Evolutionary conservation across 139 green algal species (phyloP), one percentile per base, ranked within the genome.

Genomic region (Chlamydomonas urium): DNA sequence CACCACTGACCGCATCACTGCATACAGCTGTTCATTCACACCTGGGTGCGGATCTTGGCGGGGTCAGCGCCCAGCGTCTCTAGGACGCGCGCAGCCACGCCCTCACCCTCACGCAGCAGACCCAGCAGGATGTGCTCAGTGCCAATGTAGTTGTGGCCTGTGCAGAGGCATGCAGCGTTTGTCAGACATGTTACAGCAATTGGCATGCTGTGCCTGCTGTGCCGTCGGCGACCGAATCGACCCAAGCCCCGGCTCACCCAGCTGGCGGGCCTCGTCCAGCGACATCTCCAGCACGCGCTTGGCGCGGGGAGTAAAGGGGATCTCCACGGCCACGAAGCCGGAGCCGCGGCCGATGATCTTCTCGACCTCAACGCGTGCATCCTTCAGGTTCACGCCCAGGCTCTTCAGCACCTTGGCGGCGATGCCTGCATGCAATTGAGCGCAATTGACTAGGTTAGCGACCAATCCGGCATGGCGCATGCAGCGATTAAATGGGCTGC

Each of bases 121-220:
- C 96, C 96, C 63, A 99, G 83, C 77, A 99, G 85, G 47, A 99
- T 95, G 90, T 99, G 95, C 90, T 99, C 95, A 0, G 95, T 99
- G 69, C 95, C 95, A 65, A 99, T 99, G 92, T 99, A 99, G 84
- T 98, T 98, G 91, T 99, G 95, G 63, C 94, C 91, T 96, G 31
- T 28, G 33, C 6, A 17, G 42, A 53, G 42, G 14, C 14, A 53
- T 10, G 42, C n/a, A n/a, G n/a, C n/a, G n/a, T n/a, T n/a, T n/a
- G n/a, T n/a, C n/a, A n/a, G n/a, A n/a, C n/a, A n/a, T n/a, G n/a
- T n/a, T n/a, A n/a, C n/a, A n/a, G n/a, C n/a, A n/a, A n/a, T n/a
- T n/a, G n/a, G n/a, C n/a, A n/a, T n/a, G n/a, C n/a, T n/a, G n/a
- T n/a, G n/a, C n/a, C n/a, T n/a, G n/a, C n/a, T n/a, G n/a, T n/a